These are phyloP conservation scores for Penicillium frequentans DNA, from an alignment of 2,329 filamentous ascomycete species.

Conservation along the genomic window DNA sequence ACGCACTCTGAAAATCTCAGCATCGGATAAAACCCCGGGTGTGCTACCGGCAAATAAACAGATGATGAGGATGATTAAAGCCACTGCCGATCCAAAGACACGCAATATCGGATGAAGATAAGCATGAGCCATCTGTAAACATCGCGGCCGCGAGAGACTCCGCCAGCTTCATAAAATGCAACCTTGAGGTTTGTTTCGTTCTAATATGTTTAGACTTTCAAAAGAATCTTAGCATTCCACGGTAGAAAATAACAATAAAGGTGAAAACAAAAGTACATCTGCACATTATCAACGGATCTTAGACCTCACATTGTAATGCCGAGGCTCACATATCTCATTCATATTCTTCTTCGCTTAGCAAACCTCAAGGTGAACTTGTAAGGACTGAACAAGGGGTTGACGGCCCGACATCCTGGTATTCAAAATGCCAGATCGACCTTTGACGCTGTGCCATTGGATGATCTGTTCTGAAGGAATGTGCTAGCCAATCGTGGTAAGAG, in stretches of 20 bases:
- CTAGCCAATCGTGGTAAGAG: background rate
- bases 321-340: background rate
- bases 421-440: background rate
- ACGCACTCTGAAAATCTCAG: conserved; percentile 1
- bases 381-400: background rate
- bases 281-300: background rate
- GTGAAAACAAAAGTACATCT: too few species aligned
- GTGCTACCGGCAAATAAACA: conserved; percentile 7
- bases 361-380: background rate
- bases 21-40: conserved; percentile 1
- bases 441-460: background rate
- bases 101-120: background rate
- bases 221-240: background rate
- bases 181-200: background rate
- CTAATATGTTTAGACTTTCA: background rate
- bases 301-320: background rate
- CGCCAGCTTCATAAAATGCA: background rate
- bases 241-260: too few species aligned
- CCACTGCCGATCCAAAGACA: background rate
- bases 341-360: background rate
- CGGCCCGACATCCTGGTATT: background rate
- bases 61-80: background rate
- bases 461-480: background rate
- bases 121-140: background rate
- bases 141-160: background rate